Evolutionary conservation across 371 early-diverging fungal species (phyloP).

Genomic region (Batkoa obscura): DNA sequence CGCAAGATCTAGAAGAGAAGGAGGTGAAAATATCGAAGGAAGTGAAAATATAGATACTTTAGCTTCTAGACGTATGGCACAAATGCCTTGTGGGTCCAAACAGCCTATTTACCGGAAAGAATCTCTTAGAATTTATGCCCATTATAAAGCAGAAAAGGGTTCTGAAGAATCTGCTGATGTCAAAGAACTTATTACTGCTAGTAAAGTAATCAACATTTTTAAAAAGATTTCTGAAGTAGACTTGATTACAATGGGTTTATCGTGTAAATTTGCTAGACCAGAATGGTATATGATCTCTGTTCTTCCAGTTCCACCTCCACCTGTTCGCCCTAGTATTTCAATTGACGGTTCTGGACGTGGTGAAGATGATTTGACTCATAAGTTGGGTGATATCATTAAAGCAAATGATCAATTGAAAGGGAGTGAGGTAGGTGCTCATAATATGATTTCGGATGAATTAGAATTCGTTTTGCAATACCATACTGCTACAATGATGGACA

Average conservation of each 20-base stretch:
- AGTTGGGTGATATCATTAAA: conserved; percentile 91
- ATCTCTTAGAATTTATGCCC: conserved; percentile 68
- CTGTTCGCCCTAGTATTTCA: conserved; percentile 96
- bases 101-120: conserved; percentile 88
- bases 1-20: conserved; percentile 7
- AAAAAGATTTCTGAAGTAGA: conserved; percentile 87
- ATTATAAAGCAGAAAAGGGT: conserved; percentile 25
- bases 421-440: conserved; percentile 88
- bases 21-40: conserved; percentile 7
- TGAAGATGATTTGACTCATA: conserved; percentile 99
- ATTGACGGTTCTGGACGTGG: conserved; percentile 85
- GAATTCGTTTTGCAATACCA: conserved; percentile 95
- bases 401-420: conserved; percentile 81
- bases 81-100: conserved; percentile 86
- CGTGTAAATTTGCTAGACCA: conserved; percentile 84
- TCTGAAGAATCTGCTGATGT: conserved; percentile 36
- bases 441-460: conserved; percentile 88
- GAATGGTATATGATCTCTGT: conserved; percentile 97
- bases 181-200: conserved; percentile 57
- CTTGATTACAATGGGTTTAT: conserved; percentile 76
- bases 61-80: conserved; percentile 28
- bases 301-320: conserved; percentile 95
- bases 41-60: conserved; percentile 13
- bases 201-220: conserved; percentile 71
- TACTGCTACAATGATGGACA: conserved; percentile 97